A percentile compares a stretch with the other conserved stretches of the same genome.
phyloP scores from a whole-genome alignment of 164 flowering plant species.

The Vitis amurensis region DNA sequence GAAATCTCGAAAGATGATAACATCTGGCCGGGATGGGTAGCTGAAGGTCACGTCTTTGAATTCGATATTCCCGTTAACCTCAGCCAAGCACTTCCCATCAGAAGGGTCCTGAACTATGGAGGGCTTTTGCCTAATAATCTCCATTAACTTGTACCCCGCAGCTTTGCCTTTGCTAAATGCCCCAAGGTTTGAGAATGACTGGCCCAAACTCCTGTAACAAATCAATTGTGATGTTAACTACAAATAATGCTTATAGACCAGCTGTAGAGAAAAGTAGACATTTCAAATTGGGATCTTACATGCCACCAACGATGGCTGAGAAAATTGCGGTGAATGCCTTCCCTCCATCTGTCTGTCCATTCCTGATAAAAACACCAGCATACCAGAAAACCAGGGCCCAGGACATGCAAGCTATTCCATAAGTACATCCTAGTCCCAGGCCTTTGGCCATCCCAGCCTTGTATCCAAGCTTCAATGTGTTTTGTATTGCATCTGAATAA shows the following conservation, averaged over 20 bases:
- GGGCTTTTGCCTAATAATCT: constrained; percentile 88
- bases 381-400: constrained; percentile 99
- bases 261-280: not conserved
- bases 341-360: constrained; percentile 93
- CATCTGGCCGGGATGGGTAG: constrained; percentile 97
- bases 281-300: constrained; percentile 56
- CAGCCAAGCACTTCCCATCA: constrained; percentile 66
- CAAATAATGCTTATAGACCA: not conserved
- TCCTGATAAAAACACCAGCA: constrained; percentile 93
- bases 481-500: constrained; percentile 86
- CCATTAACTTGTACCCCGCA: constrained; percentile 94
- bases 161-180: constrained; percentile 98
- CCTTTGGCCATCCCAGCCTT: constrained; percentile 99
- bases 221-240: not conserved
- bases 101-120: constrained; percentile 63
- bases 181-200: constrained; percentile 93
- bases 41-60: constrained; percentile 85
- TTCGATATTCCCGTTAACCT: constrained; percentile 83
- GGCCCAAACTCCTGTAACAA: constrained; percentile 88
- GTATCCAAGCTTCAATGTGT: constrained; percentile 86
- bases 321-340: constrained; percentile 97
- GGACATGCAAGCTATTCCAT: constrained; percentile 96
- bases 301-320: constrained; percentile 98
- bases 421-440: constrained; percentile 91
- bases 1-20: constrained; percentile 69